Evolutionary conservation across 169 alveolate genomes (phyloP).

Genomic region (Plasmodium knowlesi): DNA sequence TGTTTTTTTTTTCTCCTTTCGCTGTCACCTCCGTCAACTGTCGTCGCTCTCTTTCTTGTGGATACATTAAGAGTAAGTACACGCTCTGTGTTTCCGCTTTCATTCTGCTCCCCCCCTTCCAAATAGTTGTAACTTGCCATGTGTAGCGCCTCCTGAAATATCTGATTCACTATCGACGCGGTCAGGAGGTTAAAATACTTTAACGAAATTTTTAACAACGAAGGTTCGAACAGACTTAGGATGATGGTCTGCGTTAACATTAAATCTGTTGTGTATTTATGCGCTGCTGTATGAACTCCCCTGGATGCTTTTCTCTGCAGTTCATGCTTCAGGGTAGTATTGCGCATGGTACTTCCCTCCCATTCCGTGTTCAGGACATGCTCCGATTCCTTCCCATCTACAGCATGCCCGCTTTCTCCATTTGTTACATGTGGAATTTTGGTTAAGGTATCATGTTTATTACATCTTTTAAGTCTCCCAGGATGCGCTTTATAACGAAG

Average conservation of each 20-base stretch:
- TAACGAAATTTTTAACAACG: conserved; percentile 41
- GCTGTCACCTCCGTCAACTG: not conserved
- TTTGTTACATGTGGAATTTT: not conserved
- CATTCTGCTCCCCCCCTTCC: not conserved
- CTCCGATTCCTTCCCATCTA: not conserved
- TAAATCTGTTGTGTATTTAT: conserved; percentile 10
- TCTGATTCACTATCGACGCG: conserved; percentile 38
- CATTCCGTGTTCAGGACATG: not conserved
- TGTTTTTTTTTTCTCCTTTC: too few relatives aligned
- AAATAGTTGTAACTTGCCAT: conserved; percentile 8
- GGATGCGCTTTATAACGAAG: not conserved
- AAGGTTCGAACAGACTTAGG: conserved; percentile 48
- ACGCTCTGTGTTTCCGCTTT: not conserved
- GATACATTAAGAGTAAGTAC: not conserved
- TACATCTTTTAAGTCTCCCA: not conserved
- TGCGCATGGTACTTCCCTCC: not conserved
- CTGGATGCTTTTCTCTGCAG: not conserved
- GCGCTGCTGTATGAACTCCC: not conserved
- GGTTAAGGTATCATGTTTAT: not conserved
- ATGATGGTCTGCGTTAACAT: conserved; percentile 16
- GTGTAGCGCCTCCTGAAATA: conserved; percentile 32
- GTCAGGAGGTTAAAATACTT: conserved; percentile 43
- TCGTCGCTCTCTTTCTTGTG: not conserved
- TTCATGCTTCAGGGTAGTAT: not conserved
- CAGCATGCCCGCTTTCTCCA: not conserved